A percentile compares a stretch with the other conserved stretches of the same genome.
Evolutionary conservation across 805 yeast genomes (phyloP).

Genomic region (Metschnikowia koreensis): DNA sequence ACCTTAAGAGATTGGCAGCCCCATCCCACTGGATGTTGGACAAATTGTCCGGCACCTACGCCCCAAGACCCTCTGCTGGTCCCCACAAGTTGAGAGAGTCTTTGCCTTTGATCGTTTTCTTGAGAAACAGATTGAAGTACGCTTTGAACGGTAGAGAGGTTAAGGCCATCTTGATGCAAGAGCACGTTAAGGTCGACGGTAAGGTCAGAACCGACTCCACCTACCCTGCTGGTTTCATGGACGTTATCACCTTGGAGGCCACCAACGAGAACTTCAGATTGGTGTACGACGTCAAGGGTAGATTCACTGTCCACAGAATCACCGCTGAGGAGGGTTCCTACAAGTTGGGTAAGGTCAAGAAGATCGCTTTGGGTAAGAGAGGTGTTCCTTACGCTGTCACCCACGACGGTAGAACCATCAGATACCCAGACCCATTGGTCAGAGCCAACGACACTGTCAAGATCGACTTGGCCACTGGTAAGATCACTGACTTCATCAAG

Average conservation of each 20-base stretch:
- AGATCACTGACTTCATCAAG: slow-evolving; percentile 83
- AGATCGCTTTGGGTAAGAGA: slow-evolving; percentile 97
- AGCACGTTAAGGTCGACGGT: slow-evolving; percentile 97
- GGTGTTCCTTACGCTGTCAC: slow-evolving; percentile 98
- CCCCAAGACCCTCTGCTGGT: slow-evolving; percentile 99
- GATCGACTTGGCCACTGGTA: slow-evolving; percentile 94
- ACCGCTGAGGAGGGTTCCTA: slow-evolving; percentile 97
- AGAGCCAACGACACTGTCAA: slow-evolving; percentile 97
- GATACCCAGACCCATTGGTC: slow-evolving; percentile 98
- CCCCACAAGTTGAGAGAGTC: slow-evolving; percentile 99
- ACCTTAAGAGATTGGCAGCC: slow-evolving; percentile 99
- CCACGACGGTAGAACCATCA: slow-evolving; percentile 99
- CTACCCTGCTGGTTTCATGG: slow-evolving; percentile 99
- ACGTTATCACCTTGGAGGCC: slow-evolving; percentile 94
- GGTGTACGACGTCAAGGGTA: slow-evolving; percentile 97
- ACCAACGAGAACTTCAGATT: slow-evolving; percentile 99
- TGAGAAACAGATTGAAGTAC: slow-evolving; percentile 98
- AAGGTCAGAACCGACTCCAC: slow-evolving; percentile 99
- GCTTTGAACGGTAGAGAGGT: slow-evolving; percentile 99
- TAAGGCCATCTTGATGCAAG: slow-evolving; percentile 96
- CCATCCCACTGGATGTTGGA: slow-evolving; percentile 99
- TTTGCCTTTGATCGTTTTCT: slow-evolving; percentile 92
- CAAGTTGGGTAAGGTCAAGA: slow-evolving; percentile 98
- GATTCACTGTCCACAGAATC: slow-evolving; percentile 99
- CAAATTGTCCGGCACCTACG: slow-evolving; percentile 98